Evolutionary conservation across 805 yeast genomes (phyloP).

Genomic region (Phaffomyces thermotolerans): DNA sequence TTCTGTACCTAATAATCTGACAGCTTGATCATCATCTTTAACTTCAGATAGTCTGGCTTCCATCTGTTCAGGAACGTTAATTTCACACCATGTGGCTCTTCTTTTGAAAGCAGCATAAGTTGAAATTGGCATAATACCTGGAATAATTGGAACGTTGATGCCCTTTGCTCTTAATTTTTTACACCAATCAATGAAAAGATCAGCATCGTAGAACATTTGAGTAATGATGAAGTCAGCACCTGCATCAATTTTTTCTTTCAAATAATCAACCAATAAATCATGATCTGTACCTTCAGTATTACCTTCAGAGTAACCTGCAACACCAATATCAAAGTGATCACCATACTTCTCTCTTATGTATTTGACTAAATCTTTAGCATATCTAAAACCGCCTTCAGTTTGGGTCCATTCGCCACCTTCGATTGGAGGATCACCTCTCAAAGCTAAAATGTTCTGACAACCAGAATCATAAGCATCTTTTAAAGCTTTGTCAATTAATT

Average conservation of each 20-base stretch:
- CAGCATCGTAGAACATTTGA: slow-evolving; percentile 95
- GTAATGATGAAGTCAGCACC: slow-evolving; percentile 94
- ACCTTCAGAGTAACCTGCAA: slow-evolving; percentile 97
- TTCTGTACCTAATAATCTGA: slow-evolving; percentile 79
- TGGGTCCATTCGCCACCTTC: slow-evolving; percentile 42
- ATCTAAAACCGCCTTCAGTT: slow-evolving; percentile 69
- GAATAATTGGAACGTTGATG: slow-evolving; percentile 79
- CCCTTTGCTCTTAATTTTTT: slow-evolving; percentile 60
- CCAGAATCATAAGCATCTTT: slow-evolving; percentile 83
- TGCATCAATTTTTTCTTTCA: slow-evolving; percentile 85
- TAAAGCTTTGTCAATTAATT: slow-evolving; percentile 76
- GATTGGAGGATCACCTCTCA: slow-evolving; percentile 92
- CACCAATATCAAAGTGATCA: slow-evolving; percentile 87
- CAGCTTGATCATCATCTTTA: slow-evolving; percentile 84
- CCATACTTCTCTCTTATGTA: slow-evolving; percentile 77
- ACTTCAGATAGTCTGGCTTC: slow-evolving; percentile 65
- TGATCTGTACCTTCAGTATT: slow-evolving; percentile 73
- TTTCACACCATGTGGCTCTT: slow-evolving; percentile 92
- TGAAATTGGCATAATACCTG: slow-evolving; percentile 98
- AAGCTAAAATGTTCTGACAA: slow-evolving; percentile 89
- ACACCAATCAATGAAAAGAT: slow-evolving; percentile 81
- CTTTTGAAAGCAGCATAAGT: slow-evolving; percentile 88
- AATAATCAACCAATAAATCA: slow-evolving; percentile 45
- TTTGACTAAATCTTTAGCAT: slow-evolving; percentile 79
- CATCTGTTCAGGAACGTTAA: slow-evolving; percentile 70